Evolutionary conservation across 73 alveolate genomes (phyloP).

Genomic region (Paramecium caudatum): DNA sequence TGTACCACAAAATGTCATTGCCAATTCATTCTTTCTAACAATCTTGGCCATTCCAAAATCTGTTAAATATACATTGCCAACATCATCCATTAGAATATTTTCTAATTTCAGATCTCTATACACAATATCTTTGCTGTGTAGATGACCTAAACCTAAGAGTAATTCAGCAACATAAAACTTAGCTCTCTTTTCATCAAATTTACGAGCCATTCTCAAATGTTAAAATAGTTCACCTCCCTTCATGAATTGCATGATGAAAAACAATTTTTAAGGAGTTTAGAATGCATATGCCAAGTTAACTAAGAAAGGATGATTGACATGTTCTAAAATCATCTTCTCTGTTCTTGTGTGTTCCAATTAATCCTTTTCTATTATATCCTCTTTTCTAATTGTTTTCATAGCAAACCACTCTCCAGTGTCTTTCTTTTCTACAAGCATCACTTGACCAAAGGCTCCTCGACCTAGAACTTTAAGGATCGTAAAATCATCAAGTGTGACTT

Average conservation of each 20-base stretch:
- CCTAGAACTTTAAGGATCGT: conserved; percentile 89
- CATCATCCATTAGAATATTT: conserved; percentile 88
- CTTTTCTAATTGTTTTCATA: conserved; percentile 92
- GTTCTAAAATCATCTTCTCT: conserved; percentile 92
- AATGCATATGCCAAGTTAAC: conserved; percentile 95
- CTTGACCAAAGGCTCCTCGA: conserved; percentile 94
- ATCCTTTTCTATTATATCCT: conserved; percentile 88
- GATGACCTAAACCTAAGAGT: conserved; percentile 88
- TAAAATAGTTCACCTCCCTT: conserved; percentile 81
- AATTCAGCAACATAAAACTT: conserved; percentile 91
- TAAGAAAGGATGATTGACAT: conserved; percentile 91
- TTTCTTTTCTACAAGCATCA: conserved; percentile 86
- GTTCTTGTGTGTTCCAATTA: conserved; percentile 91
- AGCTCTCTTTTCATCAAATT: conserved; percentile 89
- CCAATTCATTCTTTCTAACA: conserved; percentile 84
- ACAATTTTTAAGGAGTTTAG: conserved; percentile 81
- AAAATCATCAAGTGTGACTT: conserved; percentile 85
- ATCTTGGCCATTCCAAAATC: conserved; percentile 95
- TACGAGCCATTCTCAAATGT: conserved; percentile 76
- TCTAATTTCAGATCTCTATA: conserved; percentile 93
- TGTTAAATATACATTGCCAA: conserved; percentile 91
- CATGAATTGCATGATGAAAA: conserved; percentile 77
- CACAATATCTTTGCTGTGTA: conserved; percentile 88
- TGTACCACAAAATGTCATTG: conserved; percentile 92
- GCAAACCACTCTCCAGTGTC: conserved; percentile 88